Percentiles rank a stretch among this genome's conserved stretches.
Evolutionary conservation across 106 monocot genomes (phyloP).

Genomic region (Cymbidium sinense): DNA sequence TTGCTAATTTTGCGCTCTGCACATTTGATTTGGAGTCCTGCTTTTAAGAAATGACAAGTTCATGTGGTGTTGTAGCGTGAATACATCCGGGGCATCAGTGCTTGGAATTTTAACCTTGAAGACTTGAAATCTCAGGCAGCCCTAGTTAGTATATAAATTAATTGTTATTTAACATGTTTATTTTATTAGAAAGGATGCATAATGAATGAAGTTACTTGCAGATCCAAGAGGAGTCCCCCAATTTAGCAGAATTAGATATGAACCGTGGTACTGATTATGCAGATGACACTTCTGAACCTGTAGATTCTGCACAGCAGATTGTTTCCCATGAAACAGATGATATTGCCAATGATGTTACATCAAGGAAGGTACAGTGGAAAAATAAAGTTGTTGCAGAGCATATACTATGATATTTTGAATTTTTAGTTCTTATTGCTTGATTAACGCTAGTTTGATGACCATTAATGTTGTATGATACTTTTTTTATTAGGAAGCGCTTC

Average conservation of each 20-base stretch:
- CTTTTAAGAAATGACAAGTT: background rate
- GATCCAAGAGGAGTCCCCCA: constrained; percentile 44
- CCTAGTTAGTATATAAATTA: constrained; percentile 41
- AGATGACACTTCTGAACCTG: constrained; percentile 6
- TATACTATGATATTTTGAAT: background rate
- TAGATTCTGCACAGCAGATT: constrained; percentile 14
- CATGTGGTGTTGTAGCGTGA: constrained; percentile 43
- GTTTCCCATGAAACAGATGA: constrained; percentile 18
- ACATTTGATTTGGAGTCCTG: background rate
- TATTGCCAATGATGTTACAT: constrained; percentile 10
- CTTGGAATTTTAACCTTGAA: constrained; percentile 93
- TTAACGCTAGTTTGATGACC: background rate
- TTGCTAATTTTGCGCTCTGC: background rate
- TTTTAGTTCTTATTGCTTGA: background rate
- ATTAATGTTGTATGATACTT: constrained; percentile 7
- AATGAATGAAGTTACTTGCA: constrained; percentile 12
- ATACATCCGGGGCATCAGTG: constrained; percentile 88
- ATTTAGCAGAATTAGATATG: constrained; percentile 32
- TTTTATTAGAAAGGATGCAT: background rate
- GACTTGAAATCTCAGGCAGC: constrained; percentile 91
- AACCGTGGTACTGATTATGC: constrained; percentile 24
- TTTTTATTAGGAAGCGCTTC: constrained; percentile 42
- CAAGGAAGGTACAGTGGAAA: constrained; percentile 37
- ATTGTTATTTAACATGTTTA: background rate
- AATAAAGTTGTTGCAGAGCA: background rate